These are phyloP conservation scores for Boletus rubescentipes DNA, from an alignment of 768 basidiomycete species.

Conservation along the genomic window DNA sequence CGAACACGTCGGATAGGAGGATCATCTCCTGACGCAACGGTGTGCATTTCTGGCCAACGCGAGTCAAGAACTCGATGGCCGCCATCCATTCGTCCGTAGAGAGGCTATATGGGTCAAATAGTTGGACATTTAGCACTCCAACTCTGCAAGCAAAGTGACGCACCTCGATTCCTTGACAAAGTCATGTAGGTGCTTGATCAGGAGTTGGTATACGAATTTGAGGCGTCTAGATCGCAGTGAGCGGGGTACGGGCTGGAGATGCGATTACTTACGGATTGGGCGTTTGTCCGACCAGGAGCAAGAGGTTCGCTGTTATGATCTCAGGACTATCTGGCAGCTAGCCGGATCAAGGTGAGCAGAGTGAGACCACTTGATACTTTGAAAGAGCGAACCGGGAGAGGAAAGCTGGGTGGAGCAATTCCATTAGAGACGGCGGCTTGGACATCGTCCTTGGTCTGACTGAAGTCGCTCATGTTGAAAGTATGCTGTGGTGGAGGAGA, in stretches of 20 bases:
- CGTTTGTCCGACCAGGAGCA: slow-evolving; percentile 38
- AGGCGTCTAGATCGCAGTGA: slow-evolving; percentile 32
- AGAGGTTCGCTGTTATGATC: slow-evolving; percentile 47
- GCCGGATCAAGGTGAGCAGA: slow-evolving; percentile 2
- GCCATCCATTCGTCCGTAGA: slow-evolving; percentile 88
- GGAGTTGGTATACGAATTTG: slow-evolving; percentile 47
- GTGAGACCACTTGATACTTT: too few relatives aligned
- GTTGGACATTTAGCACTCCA: neutral
- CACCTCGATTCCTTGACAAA: slow-evolving; percentile 71
- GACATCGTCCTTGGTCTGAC: neutral
- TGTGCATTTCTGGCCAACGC: slow-evolving; percentile 69
- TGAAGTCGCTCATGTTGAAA: slow-evolving; percentile 12
- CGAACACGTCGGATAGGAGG: slow-evolving; percentile 79
- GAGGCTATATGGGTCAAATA: slow-evolving; percentile 37
- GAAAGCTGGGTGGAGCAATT: slow-evolving; percentile 35
- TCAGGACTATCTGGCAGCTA: slow-evolving; percentile 51
- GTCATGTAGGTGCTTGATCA: slow-evolving; percentile 70
- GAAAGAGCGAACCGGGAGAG: slow-evolving; percentile 39
- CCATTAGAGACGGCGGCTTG: slow-evolving; percentile 40
- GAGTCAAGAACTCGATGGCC: slow-evolving; percentile 76
- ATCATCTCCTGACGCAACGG: slow-evolving; percentile 78
- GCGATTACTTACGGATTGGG: slow-evolving; percentile 38
- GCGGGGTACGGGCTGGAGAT: neutral
- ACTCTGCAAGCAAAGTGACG: slow-evolving; percentile 8
- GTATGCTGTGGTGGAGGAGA: too few relatives aligned